phyloP scores from a whole-genome alignment of 352 stramenopile species.

The Phytophthora rubi region DNA sequence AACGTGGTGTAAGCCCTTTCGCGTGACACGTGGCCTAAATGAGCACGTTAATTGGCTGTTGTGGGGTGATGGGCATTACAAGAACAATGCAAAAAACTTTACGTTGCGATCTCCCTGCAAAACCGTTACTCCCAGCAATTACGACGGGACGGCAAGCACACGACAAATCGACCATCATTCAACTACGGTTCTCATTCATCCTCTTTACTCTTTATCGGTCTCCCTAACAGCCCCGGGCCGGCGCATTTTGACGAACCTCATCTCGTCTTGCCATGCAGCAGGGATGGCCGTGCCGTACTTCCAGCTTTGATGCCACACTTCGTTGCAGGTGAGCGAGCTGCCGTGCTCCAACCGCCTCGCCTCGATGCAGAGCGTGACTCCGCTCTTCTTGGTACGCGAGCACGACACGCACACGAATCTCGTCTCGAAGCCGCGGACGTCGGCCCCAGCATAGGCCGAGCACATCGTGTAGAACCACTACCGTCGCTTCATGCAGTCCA shows the following conservation, averaged over 20 bases:
- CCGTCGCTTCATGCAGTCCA: conserved; percentile 20
- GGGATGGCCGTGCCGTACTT: conserved; percentile 21
- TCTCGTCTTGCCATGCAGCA: conserved; percentile 13
- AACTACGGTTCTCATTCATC: neutral
- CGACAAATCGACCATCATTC: conserved; percentile 4
- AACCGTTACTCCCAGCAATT: too few relatives aligned
- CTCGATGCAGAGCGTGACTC: conserved; percentile 17
- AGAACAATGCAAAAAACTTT: too few relatives aligned
- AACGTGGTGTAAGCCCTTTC: too few relatives aligned
- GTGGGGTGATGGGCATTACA: too few relatives aligned
- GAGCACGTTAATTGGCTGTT: too few relatives aligned
- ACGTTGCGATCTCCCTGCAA: too few relatives aligned
- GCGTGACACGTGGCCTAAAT: too few relatives aligned
- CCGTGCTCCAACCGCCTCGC: too few relatives aligned
- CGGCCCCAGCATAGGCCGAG: conserved; percentile 11
- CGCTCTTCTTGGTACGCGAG: too few relatives aligned
- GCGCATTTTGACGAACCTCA: conserved; percentile 9
- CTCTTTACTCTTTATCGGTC: too few relatives aligned
- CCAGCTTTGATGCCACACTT: conserved; percentile 28
- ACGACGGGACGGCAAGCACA: neutral
- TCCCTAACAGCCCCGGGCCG: neutral
- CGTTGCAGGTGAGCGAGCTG: conserved; percentile 12
- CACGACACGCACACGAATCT: too few relatives aligned
- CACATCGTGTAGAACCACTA: conserved; percentile 35
- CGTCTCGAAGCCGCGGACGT: conserved; percentile 25